Conservation (phyloP, 805 yeast species). For the Suhomyces sp. region DNA sequence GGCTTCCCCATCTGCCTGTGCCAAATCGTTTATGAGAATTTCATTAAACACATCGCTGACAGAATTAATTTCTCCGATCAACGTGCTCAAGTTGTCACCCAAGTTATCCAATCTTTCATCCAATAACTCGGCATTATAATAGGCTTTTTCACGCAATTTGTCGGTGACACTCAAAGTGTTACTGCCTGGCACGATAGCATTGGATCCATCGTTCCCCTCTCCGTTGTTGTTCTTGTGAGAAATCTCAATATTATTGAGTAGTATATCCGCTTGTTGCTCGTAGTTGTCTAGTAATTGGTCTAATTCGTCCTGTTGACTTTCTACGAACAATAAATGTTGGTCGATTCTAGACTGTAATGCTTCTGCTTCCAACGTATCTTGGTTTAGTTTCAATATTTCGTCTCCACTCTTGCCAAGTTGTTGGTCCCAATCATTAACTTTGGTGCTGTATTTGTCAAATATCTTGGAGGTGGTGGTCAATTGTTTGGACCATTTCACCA, state of each 20-base stretch:
- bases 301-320: slow-evolving; percentile 88
- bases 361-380: slow-evolving; percentile 79
- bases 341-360: slow-evolving; percentile 82
- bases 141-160: slow-evolving; percentile 85
- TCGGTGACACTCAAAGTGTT: slow-evolving; percentile 56
- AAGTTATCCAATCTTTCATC: slow-evolving; percentile 77
- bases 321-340: slow-evolving; percentile 80
- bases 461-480: slow-evolving; percentile 68
- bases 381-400: slow-evolving; percentile 71
- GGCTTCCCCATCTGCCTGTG: slow-evolving; percentile 11
- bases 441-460: slow-evolving; percentile 70
- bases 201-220: slow-evolving; percentile 21
- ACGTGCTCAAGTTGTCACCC: slow-evolving; percentile 70
- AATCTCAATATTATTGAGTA: slow-evolving; percentile 45
- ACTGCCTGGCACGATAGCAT: slow-evolving; percentile 23
- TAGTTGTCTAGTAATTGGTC: slow-evolving; percentile 79
- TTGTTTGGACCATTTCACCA: slow-evolving; percentile 90
- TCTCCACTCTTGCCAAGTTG: slow-evolving; percentile 82
- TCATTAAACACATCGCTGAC: slow-evolving; percentile 79
- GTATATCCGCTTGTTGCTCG: slow-evolving; percentile 65
- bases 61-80: slow-evolving; percentile 78
- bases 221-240: slow-evolving; percentile 19
- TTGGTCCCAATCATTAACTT: slow-evolving; percentile 82
- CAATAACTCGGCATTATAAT: slow-evolving; percentile 77
- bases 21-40: slow-evolving; percentile 40